Base-by-base conservation (phyloP, 805 yeast genomes). In the Cyberlindnera meyerae region DNA sequence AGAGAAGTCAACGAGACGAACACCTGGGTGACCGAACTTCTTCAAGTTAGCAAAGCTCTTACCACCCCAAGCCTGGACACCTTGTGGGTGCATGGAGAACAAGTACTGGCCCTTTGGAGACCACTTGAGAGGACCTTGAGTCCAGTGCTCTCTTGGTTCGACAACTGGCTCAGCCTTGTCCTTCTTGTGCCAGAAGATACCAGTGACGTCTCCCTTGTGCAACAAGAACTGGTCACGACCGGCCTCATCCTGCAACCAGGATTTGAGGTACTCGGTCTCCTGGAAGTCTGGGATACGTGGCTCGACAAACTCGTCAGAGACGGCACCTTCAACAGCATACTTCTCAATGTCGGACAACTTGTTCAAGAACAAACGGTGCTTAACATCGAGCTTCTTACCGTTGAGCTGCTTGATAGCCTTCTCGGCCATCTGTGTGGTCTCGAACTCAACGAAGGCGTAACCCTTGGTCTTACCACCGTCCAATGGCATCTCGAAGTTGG, bases 61-160 rank as follows among this genome's bases (percentile, higher is more conserved):
- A 44, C 97, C 97, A 58, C 97, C 98, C 95, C 97, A 93, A 18
- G 90, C 75, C 60, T 87, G 94, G 39, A 88, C 79, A 71, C 97
- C 97, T 64, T 86, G 95, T 34, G 87, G 87, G 64, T 90, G 97
- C 52, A 88, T 72, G 1, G 97, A 81, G 51, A 85, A 77, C 47
- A 90, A 63, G 57, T 78, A 89, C 11, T 90, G 79, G 62, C 99
- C 99, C 64, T 79, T 79, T 57, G 97, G 96, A 33, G 97, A 87
- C 69, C 88, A 90, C 59, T 80, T 79, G 52, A 87, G 84, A 52
- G 81, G 88, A 44, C 86, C 80, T 42, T 87, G 79, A 40, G 97
- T 88, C 84, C 95, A 87, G 49, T 82, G 79, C 47, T 72, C 70
- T 63, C 95, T 77, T 54, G 88, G 82, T 55, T 83, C 87, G 40